Percentiles rank a stretch among this genome's conserved stretches.
Evolutionary conservation across 441 rosid genomes (phyloP).

Genomic region (Pelargonium cotyledonis): DNA sequence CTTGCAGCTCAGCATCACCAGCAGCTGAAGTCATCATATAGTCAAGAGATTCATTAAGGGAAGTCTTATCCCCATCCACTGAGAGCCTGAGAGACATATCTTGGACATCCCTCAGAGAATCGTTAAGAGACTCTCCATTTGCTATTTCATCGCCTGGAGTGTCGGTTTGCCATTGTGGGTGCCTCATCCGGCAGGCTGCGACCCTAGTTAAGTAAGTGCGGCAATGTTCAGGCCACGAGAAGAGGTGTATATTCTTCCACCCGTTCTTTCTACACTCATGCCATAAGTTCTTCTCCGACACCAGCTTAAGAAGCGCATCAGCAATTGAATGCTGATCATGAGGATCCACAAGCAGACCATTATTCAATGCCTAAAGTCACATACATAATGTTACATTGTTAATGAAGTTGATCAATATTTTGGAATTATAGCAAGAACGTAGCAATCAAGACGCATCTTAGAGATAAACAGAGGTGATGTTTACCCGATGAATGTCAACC

Average conservation of each 20-base stretch:
- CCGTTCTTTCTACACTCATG: conserved; percentile 78
- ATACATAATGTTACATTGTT: conserved; percentile 10
- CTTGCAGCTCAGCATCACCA: conserved; percentile 46
- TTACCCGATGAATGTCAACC: conserved; percentile 80
- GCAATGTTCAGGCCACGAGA: conserved; percentile 98
- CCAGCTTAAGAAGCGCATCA: conserved; percentile 78
- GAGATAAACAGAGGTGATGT: too few relatives aligned
- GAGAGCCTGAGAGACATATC: conserved; percentile 96
- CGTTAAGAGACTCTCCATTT: conserved; percentile 62
- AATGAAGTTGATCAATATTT: background rate
- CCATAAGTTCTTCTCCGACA: conserved; percentile 91
- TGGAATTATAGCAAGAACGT: too few relatives aligned
- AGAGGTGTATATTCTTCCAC: conserved; percentile 92
- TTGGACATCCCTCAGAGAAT: conserved; percentile 82
- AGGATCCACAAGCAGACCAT: conserved; percentile 92
- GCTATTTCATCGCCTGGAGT: conserved; percentile 63
- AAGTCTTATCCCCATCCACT: conserved; percentile 74
- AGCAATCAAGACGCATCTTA: conserved; percentile 12
- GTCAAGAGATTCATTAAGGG: conserved; percentile 52
- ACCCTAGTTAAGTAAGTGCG: conserved; percentile 93
- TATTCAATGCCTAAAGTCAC: conserved; percentile 63
- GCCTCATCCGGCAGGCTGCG: conserved; percentile 89
- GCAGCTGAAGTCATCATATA: conserved; percentile 24
- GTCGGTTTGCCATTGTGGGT: conserved; percentile 90
- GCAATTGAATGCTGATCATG: conserved; percentile 84